Evolutionary conservation across 257 asterid genomes (phyloP), one percentile per base, ranked within the genome.

Genomic region (Solanum chmielewskii): DNA sequence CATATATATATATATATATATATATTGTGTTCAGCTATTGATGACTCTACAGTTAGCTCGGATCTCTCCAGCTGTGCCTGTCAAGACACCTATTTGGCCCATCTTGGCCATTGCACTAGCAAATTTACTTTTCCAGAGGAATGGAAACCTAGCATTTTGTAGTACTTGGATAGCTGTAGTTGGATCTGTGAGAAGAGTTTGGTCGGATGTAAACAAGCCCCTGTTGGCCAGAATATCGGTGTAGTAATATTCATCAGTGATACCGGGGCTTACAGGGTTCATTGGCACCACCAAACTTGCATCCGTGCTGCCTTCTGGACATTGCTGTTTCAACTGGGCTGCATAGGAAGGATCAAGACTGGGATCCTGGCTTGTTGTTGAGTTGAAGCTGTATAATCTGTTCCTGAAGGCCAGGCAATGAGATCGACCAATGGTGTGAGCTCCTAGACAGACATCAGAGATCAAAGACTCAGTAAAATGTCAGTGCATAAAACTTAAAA

Each of bases 351-450:
- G 90, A 74, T 96, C 98, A 82, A 96, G 78, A 59, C 92, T 94
- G 2, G 99, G 95, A 83, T 94, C 99, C 39, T 90, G 91, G 82
- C 68, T 56, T 9, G 88, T 39, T 13, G 87, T 91, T 18, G 93
- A 2, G 92, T 77, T 93, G 93, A 94, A 94, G 71, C 68, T 94
- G 87, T 93, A 92, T 27, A 96, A 89, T 83, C 98, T 91, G 88
- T 87, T 81, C 4, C n/a, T 90, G 89, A 96, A 91, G 11, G 96
- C 88, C 2, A 90, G 12, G 91, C 99, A 96, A 41, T 94, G 98
- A 13, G 98, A 93, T 70, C 94, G 91, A 9, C 98, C 99, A 23
- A 95, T 41, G 1, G 98, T 93, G 92, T 96, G 98, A 6, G 94
- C 95, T 83, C 98, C 98, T 95, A 87, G 21, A 81, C 21, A 87